Conservation (phyloP, 164 flowering plant genomes). For the Berberis vulgaris region DNA sequence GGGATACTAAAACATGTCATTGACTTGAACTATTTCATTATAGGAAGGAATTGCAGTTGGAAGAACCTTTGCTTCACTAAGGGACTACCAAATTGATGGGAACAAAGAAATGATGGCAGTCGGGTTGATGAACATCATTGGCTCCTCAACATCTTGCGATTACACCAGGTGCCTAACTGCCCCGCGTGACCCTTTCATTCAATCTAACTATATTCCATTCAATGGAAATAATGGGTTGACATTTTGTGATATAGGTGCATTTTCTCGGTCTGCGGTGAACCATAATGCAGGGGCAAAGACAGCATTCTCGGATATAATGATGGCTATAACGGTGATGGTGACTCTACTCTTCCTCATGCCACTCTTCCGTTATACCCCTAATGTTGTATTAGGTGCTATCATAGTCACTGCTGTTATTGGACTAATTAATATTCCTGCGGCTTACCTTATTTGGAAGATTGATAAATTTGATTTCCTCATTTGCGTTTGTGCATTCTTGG, state of each 20-base stretch:
- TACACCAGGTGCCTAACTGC: constrained; percentile 53
- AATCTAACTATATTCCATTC: no score
- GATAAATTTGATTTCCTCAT: constrained; percentile 82
- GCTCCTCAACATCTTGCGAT: constrained; percentile 82
- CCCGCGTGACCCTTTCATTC: neutral
- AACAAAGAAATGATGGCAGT: constrained; percentile 89
- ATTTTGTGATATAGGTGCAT: constrained; percentile 47
- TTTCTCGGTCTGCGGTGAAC: constrained; percentile 81
- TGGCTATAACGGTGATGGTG: constrained; percentile 63
- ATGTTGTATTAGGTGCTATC: constrained; percentile 69
- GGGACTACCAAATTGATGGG: constrained; percentile 75
- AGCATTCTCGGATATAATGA: constrained; percentile 68
- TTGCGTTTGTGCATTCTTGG: constrained; percentile 71
- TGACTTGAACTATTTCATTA: neutral
- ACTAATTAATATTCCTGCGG: constrained; percentile 54
- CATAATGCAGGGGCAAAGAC: constrained; percentile 16
- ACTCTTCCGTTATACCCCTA: constrained; percentile 79
- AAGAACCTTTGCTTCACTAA: constrained; percentile 75
- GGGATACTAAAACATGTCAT: no score
- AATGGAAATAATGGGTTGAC: no score
- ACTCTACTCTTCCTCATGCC: constrained; percentile 48
- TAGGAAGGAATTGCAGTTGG: constrained; percentile 96
- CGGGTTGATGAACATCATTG: constrained; percentile 74
- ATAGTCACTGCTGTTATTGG: constrained; percentile 81
- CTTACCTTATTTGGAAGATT: constrained; percentile 50